Evolutionary conservation across 139 green algal genomes (phyloP), one percentile per base, ranked within the genome.

Genomic region (Gonium pectorale): DNA sequence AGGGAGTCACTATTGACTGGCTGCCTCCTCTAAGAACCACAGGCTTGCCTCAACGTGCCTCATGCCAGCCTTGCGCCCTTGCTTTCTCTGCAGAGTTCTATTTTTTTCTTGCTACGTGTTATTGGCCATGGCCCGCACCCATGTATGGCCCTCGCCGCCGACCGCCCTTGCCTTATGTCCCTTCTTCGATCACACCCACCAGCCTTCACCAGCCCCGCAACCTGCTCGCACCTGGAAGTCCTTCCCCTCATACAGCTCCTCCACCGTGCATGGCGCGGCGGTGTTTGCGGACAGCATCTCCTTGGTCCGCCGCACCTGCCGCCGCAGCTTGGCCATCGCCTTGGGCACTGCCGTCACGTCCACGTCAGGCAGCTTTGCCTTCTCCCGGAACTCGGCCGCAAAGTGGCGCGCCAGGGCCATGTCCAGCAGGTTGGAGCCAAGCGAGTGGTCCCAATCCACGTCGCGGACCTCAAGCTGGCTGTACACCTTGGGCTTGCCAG

Each of bases 261-360:
- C 97, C 38, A 99, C 95, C 38, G 79, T 93, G 63, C 99, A 81
- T 33, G 96, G 95, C 15, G 97, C 97, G 35, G 93, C 92, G 22
- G 70, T 94, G 92, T 99, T 99, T 87, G 97, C 97, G 35, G 91
- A 97, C 46, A 99, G 94, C 21, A 99, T 93, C 83, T 99, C 95
- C 92, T 99, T 99, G 29, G 96, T 98, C 67, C 95, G 93, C 44
- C 95, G 94, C 27, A 96, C 93, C 79, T 91, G 79, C 11, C 83
- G 85, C 54, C 92, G 93, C 77, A 99, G 86, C 92, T 99, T 99
- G 37, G 95, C 93, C 85, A 99, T 94, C 59, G 97, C 91, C 59
- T 95, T 94, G 44, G 92, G 90, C 41, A 89, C 85, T 15, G 77
- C 77, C 11, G 89, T 85, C n/a, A 98, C 67, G 67, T 96, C 90